phyloP scores from a whole-genome alignment of 73 alveolate genomes.

The Tetrahymena thermophila region DNA sequence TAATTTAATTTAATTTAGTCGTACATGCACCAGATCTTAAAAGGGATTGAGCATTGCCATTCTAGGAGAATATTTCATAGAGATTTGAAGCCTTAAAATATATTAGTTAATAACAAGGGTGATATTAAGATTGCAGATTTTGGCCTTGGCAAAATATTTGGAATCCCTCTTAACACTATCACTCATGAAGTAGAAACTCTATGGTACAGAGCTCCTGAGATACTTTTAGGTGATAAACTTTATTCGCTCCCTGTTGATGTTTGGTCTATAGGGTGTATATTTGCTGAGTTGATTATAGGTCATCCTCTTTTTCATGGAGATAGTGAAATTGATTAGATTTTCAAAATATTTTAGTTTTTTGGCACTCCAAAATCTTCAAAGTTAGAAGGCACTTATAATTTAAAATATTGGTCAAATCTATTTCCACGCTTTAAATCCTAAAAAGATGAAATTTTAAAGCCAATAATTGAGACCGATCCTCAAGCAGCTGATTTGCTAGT shows the following conservation, averaged over 20 bases:
- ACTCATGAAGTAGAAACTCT: conserved; percentile 52
- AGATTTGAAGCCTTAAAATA: conserved; percentile 51
- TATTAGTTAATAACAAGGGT: conserved; percentile 66
- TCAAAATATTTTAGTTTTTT: conserved; percentile 29
- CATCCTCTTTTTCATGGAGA: conserved; percentile 50
- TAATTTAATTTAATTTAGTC: conserved; percentile 50
- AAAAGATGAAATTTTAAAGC: conserved; percentile 42
- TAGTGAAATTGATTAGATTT: conserved; percentile 34
- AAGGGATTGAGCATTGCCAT: conserved; percentile 67
- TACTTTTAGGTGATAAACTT: conserved; percentile 32
- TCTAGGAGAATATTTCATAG: conserved; percentile 52
- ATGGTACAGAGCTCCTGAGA: conserved; percentile 62
- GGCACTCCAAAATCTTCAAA: conserved; percentile 48
- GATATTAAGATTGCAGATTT: conserved; percentile 88
- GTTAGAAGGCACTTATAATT: background rate
- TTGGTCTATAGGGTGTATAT: conserved; percentile 61
- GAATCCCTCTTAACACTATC: conserved; percentile 28
- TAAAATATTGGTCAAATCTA: conserved; percentile 12
- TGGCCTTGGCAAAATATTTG: conserved; percentile 75
- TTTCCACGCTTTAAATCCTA: conserved; percentile 4
- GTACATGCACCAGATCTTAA: conserved; percentile 52
- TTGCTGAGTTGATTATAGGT: conserved; percentile 45
- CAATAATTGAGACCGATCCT: conserved; percentile 54
- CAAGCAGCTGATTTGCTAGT: conserved; percentile 63
- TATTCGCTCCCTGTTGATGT: conserved; percentile 51